Evolutionary conservation across 2,329 filamentous ascomycete species (phyloP).

Genomic region (Cadophora sp.): DNA sequence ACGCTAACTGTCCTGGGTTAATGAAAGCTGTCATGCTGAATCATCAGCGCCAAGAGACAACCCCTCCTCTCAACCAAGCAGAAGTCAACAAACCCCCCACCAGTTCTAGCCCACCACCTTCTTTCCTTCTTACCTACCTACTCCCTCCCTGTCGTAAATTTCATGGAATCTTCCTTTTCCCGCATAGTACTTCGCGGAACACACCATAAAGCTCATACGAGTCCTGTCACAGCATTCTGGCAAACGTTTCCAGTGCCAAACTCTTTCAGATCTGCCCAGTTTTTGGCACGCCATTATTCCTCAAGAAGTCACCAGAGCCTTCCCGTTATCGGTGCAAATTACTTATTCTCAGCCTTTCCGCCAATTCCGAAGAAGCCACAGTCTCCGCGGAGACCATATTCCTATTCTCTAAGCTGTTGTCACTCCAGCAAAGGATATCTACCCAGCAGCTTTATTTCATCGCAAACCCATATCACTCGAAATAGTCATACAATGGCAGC

Average conservation of each 20-base stretch:
- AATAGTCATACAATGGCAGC: conserved; percentile 31
- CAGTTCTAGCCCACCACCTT: background rate
- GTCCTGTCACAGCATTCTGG: background rate
- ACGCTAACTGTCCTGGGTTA: background rate
- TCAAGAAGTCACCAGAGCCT: background rate
- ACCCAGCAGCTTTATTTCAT: background rate
- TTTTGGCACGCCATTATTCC: conserved; percentile 17
- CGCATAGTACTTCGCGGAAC: background rate
- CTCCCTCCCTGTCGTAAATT: background rate
- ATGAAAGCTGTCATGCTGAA: background rate
- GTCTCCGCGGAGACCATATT: background rate
- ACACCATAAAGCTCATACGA: conserved; percentile 4
- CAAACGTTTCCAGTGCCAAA: background rate
- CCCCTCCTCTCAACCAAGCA: conserved; percentile 9
- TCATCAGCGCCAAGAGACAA: conserved; percentile 1
- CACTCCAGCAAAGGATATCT: background rate
- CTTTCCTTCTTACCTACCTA: background rate
- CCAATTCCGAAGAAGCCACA: background rate
- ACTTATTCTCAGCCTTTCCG: conserved; percentile 12
- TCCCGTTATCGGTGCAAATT: conserved; percentile 8
- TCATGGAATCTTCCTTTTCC: conserved; percentile 1
- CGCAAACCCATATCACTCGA: conserved; percentile 5
- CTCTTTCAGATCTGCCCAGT: background rate
- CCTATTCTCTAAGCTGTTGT: background rate
- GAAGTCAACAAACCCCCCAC: background rate